Base-by-base conservation (phyloP, 345 rosid species). In the Moringa oleifera region DNA sequence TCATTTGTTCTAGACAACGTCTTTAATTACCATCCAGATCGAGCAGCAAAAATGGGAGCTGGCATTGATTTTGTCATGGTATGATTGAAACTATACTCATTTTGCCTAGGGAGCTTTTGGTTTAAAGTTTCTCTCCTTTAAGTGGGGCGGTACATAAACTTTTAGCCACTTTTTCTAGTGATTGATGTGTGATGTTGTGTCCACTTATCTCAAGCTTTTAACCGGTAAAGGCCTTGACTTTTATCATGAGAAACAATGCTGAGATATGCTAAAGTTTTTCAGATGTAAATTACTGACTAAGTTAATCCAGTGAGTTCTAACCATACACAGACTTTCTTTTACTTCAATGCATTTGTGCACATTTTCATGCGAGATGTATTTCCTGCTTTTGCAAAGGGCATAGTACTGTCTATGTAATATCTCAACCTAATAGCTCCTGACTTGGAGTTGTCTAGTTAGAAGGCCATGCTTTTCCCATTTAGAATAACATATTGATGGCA, bases 31-130 rank as follows among this genome's bases (percentile, higher is more conserved):
- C 99, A 94, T 79, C 96, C 96, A 5, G 87, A 87, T 20, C 88
- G 84, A 72, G 91, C 75, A 2, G 55, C 25, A 7, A 94, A 94
- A 79, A 73, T 79, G 66, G 95, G 96, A 68, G 68, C 86, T 11
- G 96, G 95, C 64, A 67, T 91, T n/a, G 93, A 83, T 62, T 80
- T 82, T 72, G 53, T 94, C 66, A 88, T 68, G 71, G 99, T 94
- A 88, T 47, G 79, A 37, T 47, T 49, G n/a, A n/a, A 25, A 19
- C 53, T 47, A 37, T 15, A 11, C 12, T 51, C 3, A 25, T 55
- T 23, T 58, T 31, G 4, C 22, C 23, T 22, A 46, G 21, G 24
- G 51, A 33, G 46, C 28, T 25, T 59, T 7, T 53, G 11, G 37
- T 46, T 18, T 21, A 28, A 24, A 5, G 16, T 13, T 15, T 28